Evolutionary conservation across 208 protist species (phyloP), one percentile per base, ranked within the genome.

Genomic region (Acanthamoeba royreba): DNA sequence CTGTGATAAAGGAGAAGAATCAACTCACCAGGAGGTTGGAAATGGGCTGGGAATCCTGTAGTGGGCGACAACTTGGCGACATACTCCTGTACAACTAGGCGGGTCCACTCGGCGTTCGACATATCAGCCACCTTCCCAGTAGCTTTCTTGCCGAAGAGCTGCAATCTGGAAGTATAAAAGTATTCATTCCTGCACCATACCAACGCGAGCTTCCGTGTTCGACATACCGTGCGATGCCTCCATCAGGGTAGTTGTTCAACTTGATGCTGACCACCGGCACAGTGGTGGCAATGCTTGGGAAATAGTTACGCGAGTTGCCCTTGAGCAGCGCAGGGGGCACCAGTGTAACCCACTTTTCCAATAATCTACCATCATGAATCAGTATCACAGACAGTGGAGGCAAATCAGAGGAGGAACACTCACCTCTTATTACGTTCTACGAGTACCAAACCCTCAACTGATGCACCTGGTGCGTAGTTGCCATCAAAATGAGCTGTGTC

Each of bases 401-500:
- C 19, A 55, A 55, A 55, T 25, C 9, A 9, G 49, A 55, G 13
- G 19, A 9, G 49, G 13, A 63, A 28, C 1, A 17, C 0, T 19
- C 40, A 38, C 61, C 61, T n/a, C 28, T 72, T 72, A 35, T 72
- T 72, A 0, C 45, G 15, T 31, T 85, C 74, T 13, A 53, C 45
- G 4, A 85, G 38, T 5, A 72, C 61, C 31, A 72, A 35, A 5
- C 83, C 43, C 42, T 90, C 83, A 8, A 90, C 38, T 0, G 35
- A 49, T 1, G 46, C 83, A 22, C 83, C 83, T 7, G 83, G 83
- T 7, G 83, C 83, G 25, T 90, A 66, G 52, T 90, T 90, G 46
- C 83, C 83, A 35, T 90, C 83, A 66, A 90, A 90, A 35, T 90
- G 83, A 53, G 83, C 83, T 38, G 83, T 90, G 31, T 90, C 83